Base-by-base conservation (phyloP, 495 filamentous ascomycete genomes). In the Astrothelium macrocarpum region DNA sequence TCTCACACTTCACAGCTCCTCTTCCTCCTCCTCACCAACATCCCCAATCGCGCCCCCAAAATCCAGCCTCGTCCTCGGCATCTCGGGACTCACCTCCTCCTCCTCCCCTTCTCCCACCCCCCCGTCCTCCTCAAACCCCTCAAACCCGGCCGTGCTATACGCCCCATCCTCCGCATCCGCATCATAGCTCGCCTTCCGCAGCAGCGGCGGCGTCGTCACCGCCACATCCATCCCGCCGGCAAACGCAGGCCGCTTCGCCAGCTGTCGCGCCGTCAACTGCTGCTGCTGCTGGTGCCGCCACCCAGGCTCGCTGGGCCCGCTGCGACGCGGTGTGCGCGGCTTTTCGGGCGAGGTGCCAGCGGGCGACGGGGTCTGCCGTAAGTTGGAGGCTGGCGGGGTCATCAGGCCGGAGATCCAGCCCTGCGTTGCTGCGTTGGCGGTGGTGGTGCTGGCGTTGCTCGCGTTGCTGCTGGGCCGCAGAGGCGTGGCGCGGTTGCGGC, bases 311-410 rank as follows among this genome's bases (percentile, higher is more conserved):
- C 16, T 26, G 3, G 25, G 56, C 25, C 32, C n/a, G 11, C 58
- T 32, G 36, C 36, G 59, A 23, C 68, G 36, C 39, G 68, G 60
- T 12, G 58, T 49, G 64, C 71, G 63, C 59, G 68, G 34, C 62
- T 68, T 39, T 62, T 70, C 49, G 42, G 59, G 62, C 16, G 23
- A 53, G 9, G 58, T 59, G 39, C 43, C 60, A 45, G 60, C 64
- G 34, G 74, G 68, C 36, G 68, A 65, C 10, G 84, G 79, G 7
- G 81, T 82, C 42, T 82, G 80, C 11, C 87, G 82, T 36, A 85
- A 71, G 59, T 85, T 82, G 9, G 87, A 87, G 32, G 85, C 81
- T 14, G 90, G 91, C 20, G 91, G 90, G 2, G 91, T 95, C 76
- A 95, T 74, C 18, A 95, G 84, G 2, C 91, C 90, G 0, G 89